A percentile compares a stretch with the other conserved stretches of the same genome.
Evolutionary conservation across 1,284 basidiomycete species (phyloP).

Genomic region (Lentinus polychrous): DNA sequence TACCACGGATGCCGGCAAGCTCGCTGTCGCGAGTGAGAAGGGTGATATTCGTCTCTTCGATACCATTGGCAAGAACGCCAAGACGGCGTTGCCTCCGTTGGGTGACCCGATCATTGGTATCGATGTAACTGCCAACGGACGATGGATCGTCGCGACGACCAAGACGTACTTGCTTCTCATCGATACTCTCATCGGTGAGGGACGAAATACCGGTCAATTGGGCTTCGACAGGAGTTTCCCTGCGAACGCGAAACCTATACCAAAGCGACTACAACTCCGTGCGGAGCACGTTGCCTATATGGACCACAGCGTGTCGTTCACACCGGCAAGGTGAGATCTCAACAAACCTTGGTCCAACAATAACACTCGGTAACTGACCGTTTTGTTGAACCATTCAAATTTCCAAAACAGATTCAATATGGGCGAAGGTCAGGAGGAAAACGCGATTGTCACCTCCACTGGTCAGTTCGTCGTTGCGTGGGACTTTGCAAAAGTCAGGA

Average conservation of each 20-base stretch:
- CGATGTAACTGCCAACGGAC: conserved; percentile 91
- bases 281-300: conserved; percentile 95
- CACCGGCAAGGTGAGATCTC: conserved; percentile 72
- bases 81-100: conserved; percentile 94
- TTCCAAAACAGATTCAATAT: conserved; percentile 74
- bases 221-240: conserved; percentile 98
- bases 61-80: conserved; percentile 96
- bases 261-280: conserved; percentile 82
- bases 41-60: conserved; percentile 97
- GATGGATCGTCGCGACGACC: conserved; percentile 95
- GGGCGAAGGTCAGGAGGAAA: conserved; percentile 82
- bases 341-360: conserved; percentile 1
- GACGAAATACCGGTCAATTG: conserved; percentile 78
- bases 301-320: conserved; percentile 84
- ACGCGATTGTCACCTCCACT: conserved; percentile 93
- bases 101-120: conserved; percentile 95
- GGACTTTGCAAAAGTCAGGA: conserved; percentile 96
- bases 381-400: conserved; percentile 1
- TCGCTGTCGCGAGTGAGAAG: conserved; percentile 94
- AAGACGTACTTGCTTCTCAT: conserved; percentile 93
- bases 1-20: conserved; percentile 81
- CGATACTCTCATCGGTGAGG: conserved; percentile 92
- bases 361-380: neutral
- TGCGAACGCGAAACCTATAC: conserved; percentile 88
- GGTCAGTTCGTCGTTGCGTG: conserved; percentile 94